A percentile compares a stretch with the other conserved stretches of the same genome.
Conservation (phyloP, 2,329 filamentous ascomycete species). For the Trichoderma koningiopsis region DNA sequence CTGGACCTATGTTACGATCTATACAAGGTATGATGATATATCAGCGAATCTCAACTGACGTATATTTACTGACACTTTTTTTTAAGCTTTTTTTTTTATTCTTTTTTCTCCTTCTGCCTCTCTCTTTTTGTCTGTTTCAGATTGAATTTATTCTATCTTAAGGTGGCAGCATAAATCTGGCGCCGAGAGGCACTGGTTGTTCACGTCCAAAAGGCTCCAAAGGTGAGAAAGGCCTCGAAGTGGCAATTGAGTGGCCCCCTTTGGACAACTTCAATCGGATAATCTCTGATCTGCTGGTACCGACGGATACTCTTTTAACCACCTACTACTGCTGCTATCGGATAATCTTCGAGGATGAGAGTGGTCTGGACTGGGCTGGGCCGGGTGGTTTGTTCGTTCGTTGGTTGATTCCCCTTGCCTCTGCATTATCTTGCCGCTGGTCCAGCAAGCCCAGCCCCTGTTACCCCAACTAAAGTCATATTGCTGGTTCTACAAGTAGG, state of each 20-base stretch:
- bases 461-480: background rate
- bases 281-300: background rate
- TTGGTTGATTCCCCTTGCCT: slow-evolving; percentile 3
- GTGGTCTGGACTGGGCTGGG: background rate
- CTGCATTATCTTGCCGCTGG: slow-evolving; percentile 1
- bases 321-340: background rate
- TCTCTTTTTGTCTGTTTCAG: background rate
- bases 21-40: background rate
- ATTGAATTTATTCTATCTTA: background rate
- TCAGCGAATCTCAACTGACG: background rate
- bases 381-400: background rate
- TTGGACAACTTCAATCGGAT: background rate
- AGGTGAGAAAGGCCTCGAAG: background rate
- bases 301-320: background rate
- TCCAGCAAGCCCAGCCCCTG: background rate
- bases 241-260: background rate
- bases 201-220: background rate
- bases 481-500: background rate
- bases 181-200: background rate
- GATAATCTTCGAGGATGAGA: background rate
- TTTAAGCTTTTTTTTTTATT: background rate
- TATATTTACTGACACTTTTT: background rate
- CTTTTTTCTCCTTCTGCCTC: background rate
- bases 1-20: background rate
- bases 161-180: background rate